These are phyloP conservation scores for Fusarium camptoceras DNA, from an alignment of 2,329 filamentous ascomycete genomes.

Conservation along the genomic window DNA sequence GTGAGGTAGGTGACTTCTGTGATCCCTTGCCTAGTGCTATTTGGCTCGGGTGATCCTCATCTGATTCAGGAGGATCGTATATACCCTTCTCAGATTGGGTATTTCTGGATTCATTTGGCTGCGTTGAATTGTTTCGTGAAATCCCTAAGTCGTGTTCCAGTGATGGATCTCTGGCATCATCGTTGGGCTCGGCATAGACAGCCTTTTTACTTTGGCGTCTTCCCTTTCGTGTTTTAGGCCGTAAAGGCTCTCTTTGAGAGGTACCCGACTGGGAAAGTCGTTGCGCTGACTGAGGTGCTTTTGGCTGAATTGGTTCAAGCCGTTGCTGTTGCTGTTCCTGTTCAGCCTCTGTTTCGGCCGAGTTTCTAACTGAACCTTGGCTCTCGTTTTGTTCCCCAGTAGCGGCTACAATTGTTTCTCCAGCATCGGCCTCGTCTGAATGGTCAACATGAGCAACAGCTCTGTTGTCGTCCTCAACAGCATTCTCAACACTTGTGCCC, in stretches of 20 bases:
- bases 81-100: neutral
- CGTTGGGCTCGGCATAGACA: conserved; percentile 4
- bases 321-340: neutral
- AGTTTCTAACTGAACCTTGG: neutral
- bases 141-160: conserved; percentile 26
- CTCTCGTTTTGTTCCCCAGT: neutral
- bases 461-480: neutral
- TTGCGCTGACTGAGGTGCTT: neutral
- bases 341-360: neutral
- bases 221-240: neutral
- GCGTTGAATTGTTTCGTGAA: neutral
- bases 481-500: neutral
- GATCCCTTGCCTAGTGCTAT: neutral
- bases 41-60: neutral
- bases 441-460: neutral
- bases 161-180: conserved; percentile 13
- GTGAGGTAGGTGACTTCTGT: neutral
- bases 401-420: neutral
- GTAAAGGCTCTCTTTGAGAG: neutral
- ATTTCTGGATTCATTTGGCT: neutral
- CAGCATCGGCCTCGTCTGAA: neutral
- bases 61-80: neutral
- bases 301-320: neutral
- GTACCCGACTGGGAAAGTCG: neutral
- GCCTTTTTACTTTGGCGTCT: conserved; percentile 27